Evolutionary conservation across 2,329 filamentous ascomycete species (phyloP), one percentile per base, ranked within the genome.

Genomic region (Pyrenochaeta sp.): DNA sequence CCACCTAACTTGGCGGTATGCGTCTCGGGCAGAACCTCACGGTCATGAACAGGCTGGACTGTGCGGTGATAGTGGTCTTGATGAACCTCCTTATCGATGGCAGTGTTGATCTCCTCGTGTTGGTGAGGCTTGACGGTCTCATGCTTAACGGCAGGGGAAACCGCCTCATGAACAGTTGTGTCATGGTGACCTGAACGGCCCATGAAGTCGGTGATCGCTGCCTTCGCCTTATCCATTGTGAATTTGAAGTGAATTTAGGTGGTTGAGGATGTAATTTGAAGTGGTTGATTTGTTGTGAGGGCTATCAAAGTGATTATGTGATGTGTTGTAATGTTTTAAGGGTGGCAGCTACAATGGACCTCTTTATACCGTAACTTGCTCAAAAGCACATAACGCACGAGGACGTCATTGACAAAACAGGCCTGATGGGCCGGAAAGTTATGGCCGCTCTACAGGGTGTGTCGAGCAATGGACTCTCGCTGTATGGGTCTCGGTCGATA

Each of bases 11-110:
- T 86, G 73, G 89, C 84, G 22, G 80, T 78, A 71, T 91, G 89
- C 73, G 87, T 78, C 76, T 91, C 89, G 0, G 88, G 86, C 0
- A 84, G 75, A 9, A 81, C 81, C 68, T 85, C 85, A 62, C 82
- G 77, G 65, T 86, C 80, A 19, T 79, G 56, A 25, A 92, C 78
- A 0, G 89, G 89, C 77, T 91, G 89, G 1, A 91, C 79, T 0
- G 86, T 87, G 46, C 87, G 90, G 74, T 91, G 88, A 73, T 90
- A 87, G 67, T 91, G 89, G 58, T 91, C 86, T 72, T 91, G 89
- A 71, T 91, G 88, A 3, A 91, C 80, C 67, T 91, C 89, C 65
- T 85, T 85, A 71, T 91, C 87, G 27, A 91, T 75, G 6, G 87
- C 89, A 1, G 85, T 88, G 22, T 80, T 82, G 9, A 86, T 66